Base-by-base conservation (phyloP, 192 early-diverging fungal genomes). In the Phycomyces nitens region DNA sequence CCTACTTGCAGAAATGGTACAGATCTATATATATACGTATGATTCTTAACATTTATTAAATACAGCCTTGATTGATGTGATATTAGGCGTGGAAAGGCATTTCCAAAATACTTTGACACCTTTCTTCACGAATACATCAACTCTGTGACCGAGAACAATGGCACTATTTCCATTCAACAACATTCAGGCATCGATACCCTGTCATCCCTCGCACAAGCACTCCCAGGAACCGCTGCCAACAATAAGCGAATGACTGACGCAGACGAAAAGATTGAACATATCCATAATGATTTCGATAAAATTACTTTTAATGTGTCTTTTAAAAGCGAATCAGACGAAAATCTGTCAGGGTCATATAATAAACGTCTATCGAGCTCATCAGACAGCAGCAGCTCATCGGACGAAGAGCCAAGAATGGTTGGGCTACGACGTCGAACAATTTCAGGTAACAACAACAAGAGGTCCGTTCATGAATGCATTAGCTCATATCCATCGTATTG, bases 1-100 rank as follows among this genome's bases (percentile, higher is more conserved):
- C 81, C 27, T 97, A 94, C 58, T 71, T 99, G 14, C 66, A 74
- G 21, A 77, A 86, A 56, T 96, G 92, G 92, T 85, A 75, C 24
- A 60, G 10, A 24, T 26, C 44, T 47, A 14, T 5, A 34, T 11
- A 51, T 7, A 11, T 3, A n/a, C n/a, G n/a, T n/a, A n/a, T n/a
- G n/a, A n/a, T 54, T 18, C 6, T 21, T 8, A 29, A 6, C 22
- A 7, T 6, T 15, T 54, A 18, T 39, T 56, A 9, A 26, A 12
- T 20, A 0, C 15, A 39, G n/a, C 2, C 7, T 34, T 5, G 2
- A 34, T 34, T 34, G 7, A 2, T 34, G 29, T 34, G 29, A 34
- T 52, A 3, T 26, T 62, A 87, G 89, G 82, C 70, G 86, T 22
- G 91, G 85, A 29, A 84, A 70, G n/a, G 84, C 86, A 29, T 93